Evolutionary conservation across 2,329 filamentous ascomycete genomes (phyloP).

Genomic region (Cladosporium sp.): DNA sequence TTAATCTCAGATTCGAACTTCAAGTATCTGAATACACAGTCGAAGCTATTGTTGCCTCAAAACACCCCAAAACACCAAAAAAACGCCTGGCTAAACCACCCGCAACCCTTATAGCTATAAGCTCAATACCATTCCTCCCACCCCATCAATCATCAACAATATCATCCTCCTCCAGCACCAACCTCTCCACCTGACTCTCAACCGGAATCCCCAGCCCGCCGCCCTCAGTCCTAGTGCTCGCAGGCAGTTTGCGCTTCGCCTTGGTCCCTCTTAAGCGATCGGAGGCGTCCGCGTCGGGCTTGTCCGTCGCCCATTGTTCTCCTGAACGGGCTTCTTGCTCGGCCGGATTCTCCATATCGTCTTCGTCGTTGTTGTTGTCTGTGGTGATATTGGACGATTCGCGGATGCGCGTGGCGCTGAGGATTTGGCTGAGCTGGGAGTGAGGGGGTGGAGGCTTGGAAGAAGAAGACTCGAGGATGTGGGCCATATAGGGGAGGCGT

Average conservation of each 20-base stretch:
- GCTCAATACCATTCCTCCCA: not conserved
- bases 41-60: no score
- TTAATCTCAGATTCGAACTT: not conserved
- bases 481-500: conserved; percentile 79
- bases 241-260: conserved; percentile 19
- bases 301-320: conserved; percentile 48
- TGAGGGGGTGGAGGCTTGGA: conserved; percentile 25
- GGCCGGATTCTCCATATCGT: conserved; percentile 11
- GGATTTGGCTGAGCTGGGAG: conserved; percentile 62
- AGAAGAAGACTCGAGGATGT: conserved; percentile 51
- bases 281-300: conserved; percentile 31
- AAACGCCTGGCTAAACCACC: not conserved
- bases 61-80: not conserved
- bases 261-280: conserved; percentile 17
- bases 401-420: conserved; percentile 62
- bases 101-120: not conserved
- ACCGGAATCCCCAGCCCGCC: conserved; percentile 27
- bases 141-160: conserved; percentile 43
- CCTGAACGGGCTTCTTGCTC: conserved; percentile 10
- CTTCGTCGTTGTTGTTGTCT: conserved; percentile 26
- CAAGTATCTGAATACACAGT: not conserved
- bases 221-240: conserved; percentile 23
- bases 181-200: conserved; percentile 34
- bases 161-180: conserved; percentile 51
- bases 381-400: conserved; percentile 19